phyloP scores from a whole-genome alignment of 257 asterid species.

The Parsonsia alboflavescens region DNA sequence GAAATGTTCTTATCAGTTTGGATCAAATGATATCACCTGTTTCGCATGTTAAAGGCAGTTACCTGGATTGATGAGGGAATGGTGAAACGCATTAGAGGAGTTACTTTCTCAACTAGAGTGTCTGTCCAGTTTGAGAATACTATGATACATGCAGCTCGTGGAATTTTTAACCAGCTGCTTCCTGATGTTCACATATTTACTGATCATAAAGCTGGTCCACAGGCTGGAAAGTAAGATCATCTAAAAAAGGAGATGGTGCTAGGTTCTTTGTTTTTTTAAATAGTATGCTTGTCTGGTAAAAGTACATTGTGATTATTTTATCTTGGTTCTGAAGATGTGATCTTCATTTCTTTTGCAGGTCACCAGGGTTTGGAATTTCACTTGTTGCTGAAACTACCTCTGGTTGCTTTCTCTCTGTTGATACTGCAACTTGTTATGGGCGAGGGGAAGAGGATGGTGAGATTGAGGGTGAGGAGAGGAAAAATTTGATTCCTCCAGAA shows the following conservation, averaged over 20 bases:
- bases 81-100: slow-evolving; percentile 92
- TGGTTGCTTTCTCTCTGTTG: slow-evolving; percentile 74
- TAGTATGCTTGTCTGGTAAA: neutral
- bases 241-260: neutral
- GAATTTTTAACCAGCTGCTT: slow-evolving; percentile 65
- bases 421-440: slow-evolving; percentile 52
- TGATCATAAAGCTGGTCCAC: slow-evolving; percentile 77
- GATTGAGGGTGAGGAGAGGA: slow-evolving; percentile 48
- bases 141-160: slow-evolving; percentile 86
- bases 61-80: slow-evolving; percentile 87
- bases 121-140: slow-evolving; percentile 72
- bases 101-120: slow-evolving; percentile 77
- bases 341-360: slow-evolving; percentile 36
- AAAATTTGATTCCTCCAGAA: slow-evolving; percentile 56
- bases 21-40: slow-evolving; percentile 10
- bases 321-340: neutral
- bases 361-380: slow-evolving; percentile 91
- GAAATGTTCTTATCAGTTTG: slow-evolving; percentile 4
- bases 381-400: slow-evolving; percentile 81
- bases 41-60: slow-evolving; percentile 45
- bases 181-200: slow-evolving; percentile 77
- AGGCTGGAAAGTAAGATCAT: slow-evolving; percentile 69
- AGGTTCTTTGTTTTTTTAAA: neutral
- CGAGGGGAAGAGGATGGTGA: slow-evolving; percentile 38
- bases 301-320: neutral